Conservation (phyloP, 140 eudicot species). For the Senecio squalidus region DNA sequence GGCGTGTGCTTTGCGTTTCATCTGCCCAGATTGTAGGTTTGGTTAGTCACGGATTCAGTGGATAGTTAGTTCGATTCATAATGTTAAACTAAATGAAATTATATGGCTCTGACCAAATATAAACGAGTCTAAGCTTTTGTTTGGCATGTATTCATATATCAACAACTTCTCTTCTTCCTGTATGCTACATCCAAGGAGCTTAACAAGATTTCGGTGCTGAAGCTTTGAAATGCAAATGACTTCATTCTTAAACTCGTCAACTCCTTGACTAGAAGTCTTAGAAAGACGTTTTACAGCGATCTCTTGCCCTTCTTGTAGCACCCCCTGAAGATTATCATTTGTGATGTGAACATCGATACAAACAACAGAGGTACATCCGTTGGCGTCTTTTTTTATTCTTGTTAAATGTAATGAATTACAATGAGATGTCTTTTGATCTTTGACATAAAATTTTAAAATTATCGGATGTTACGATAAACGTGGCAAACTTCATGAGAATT, state of each 20-base stretch:
- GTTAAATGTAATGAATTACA: too few species aligned
- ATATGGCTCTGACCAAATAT: slow-evolving; percentile 29
- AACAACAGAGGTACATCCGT: too few species aligned
- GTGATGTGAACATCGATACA: too few species aligned
- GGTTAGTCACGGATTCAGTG: background rate
- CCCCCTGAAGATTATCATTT: slow-evolving; percentile 23
- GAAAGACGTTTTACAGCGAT: slow-evolving; percentile 23
- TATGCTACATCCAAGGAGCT: slow-evolving; percentile 31
- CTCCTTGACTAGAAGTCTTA: background rate
- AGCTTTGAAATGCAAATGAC: slow-evolving; percentile 20
- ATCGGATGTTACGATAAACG: too few species aligned
- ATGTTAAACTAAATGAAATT: background rate
- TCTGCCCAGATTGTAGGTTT: slow-evolving; percentile 13
- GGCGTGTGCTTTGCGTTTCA: slow-evolving; percentile 1
- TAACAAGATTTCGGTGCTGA: slow-evolving; percentile 27
- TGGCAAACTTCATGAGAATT: too few species aligned
- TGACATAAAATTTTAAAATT: too few species aligned
- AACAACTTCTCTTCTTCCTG: slow-evolving; percentile 37
- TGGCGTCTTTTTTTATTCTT: too few species aligned
- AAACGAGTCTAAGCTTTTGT: slow-evolving; percentile 39
- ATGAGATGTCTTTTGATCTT: too few species aligned
- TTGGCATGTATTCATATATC: slow-evolving; percentile 54
- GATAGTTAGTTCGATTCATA: background rate
- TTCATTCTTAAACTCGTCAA: slow-evolving; percentile 27
- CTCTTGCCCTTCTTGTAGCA: slow-evolving; percentile 27